These are phyloP conservation scores for Sclerotinia nivalis DNA, from an alignment of 2,329 filamentous ascomycete genomes.

Conservation along the genomic window DNA sequence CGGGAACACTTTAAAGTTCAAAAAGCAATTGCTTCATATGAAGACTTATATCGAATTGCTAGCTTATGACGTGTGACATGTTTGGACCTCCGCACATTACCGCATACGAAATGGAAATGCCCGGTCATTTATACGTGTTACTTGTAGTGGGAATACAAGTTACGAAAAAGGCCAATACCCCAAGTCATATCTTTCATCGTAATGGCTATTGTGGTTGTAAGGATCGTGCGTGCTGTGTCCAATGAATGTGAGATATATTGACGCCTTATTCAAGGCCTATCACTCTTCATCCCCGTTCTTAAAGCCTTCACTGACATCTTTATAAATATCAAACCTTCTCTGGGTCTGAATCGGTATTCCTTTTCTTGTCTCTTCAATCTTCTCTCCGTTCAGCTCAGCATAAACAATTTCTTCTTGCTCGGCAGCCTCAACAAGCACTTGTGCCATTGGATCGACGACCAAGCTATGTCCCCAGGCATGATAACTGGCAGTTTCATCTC, in stretches of 20 bases:
- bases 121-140: neutral
- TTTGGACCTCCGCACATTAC: neutral
- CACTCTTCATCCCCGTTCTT: constrained; percentile 10
- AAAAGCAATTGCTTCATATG: neutral
- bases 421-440: constrained; percentile 75
- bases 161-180: neutral
- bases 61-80: neutral
- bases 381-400: constrained; percentile 66
- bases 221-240: neutral
- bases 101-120: neutral
- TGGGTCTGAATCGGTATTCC: constrained; percentile 84
- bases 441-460: constrained; percentile 83
- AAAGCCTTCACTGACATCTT: constrained; percentile 70
- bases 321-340: constrained; percentile 92
- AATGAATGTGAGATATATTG: neutral
- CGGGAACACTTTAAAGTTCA: neutral
- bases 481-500: constrained; percentile 75
- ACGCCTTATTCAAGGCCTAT: neutral
- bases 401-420: constrained; percentile 76
- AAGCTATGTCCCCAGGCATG: constrained; percentile 91
- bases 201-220: neutral
- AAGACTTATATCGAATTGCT: neutral
- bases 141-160: neutral
- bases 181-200: neutral
- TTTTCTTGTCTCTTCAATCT: constrained; percentile 73